Evolutionary conservation across 2,329 filamentous ascomycete species (phyloP).

Genomic region (Penicillium digitatum): DNA sequence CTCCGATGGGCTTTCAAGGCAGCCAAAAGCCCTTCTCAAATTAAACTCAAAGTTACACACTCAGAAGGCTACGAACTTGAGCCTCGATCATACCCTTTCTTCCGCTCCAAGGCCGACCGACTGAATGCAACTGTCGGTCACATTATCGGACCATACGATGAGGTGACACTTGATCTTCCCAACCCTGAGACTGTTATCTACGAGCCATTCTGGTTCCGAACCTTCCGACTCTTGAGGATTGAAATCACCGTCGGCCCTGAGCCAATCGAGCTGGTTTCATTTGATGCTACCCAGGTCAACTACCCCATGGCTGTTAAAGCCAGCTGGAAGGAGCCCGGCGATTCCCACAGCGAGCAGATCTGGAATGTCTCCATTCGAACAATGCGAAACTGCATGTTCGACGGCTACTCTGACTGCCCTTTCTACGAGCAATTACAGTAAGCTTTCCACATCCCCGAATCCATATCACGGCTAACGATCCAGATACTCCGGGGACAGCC

Average conservation of each 20-base stretch:
- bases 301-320: conserved; percentile 37
- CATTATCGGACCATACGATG: conserved; percentile 40
- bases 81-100: conserved; percentile 39
- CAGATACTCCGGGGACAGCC: conserved; percentile 27
- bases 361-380: conserved; percentile 35
- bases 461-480: not conserved
- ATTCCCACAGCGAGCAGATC: conserved; percentile 18
- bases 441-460: not conserved
- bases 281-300: conserved; percentile 34
- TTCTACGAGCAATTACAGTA: conserved; percentile 39
- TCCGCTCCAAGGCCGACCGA: conserved; percentile 39
- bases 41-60: conserved; percentile 29
- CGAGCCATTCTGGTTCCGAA: conserved; percentile 44
- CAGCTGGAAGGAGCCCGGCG: conserved; percentile 16
- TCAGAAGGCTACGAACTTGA: conserved; percentile 34
- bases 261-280: conserved; percentile 23
- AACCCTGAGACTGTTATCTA: conserved; percentile 18
- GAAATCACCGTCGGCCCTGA: conserved; percentile 25
- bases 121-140: conserved; percentile 31
- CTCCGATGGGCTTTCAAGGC: conserved; percentile 22
- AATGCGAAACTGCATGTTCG: conserved; percentile 36
- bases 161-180: conserved; percentile 27
- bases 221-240: conserved; percentile 36
- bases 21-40: conserved; percentile 10
- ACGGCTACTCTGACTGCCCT: conserved; percentile 36